Evolutionary conservation across 805 yeast species (phyloP), one percentile per base, ranked within the genome.

Genomic region (Myxozyma geophila): DNA sequence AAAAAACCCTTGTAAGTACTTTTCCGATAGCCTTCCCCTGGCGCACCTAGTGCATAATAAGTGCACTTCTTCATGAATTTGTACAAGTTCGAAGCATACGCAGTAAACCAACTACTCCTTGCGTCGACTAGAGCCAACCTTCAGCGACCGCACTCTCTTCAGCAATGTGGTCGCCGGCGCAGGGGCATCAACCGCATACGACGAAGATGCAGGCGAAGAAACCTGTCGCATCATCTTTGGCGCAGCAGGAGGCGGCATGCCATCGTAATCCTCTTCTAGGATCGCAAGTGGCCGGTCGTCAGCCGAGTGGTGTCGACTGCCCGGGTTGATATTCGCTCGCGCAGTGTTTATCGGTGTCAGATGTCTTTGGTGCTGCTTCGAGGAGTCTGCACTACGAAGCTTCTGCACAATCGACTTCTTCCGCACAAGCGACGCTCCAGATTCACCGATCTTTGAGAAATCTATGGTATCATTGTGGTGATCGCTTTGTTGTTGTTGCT

Each of bases 61-160:
- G 28, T 28, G 28, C 5, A 28, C 28, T 28, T 28, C 28, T 28
- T 28, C 28, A 28, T 5, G 5, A 28, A 28, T 28, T 28, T 28
- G 28, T 28, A 28, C 28, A 28, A 28, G 28, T 28, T 17, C 39
- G 10, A 28, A 17, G 13, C 17, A 15, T 21, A 19, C 3, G 13
- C 15, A 35, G 57, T 8, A 41, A 33, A 33, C 17, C 28, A 13
- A 15, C 12, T 43, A 44, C 58, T 54, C 49, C 40, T 44, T 35
- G 33, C 61, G 49, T 37, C 59, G 48, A 15, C 48, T 21, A 71
- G 82, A 76, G 8, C 89, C 85, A 48, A 90, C 96, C 76, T 90
- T 90, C 78, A 92, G 82, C 79, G 96, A 90, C 77, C 89, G 90
- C 51, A 92, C 97, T 74, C 98, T 87, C 73, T 88, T 86, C 72